Evolutionary conservation across 2,329 filamentous ascomycete genomes (phyloP).

Genomic region (Dryadomyces sulphureus): DNA sequence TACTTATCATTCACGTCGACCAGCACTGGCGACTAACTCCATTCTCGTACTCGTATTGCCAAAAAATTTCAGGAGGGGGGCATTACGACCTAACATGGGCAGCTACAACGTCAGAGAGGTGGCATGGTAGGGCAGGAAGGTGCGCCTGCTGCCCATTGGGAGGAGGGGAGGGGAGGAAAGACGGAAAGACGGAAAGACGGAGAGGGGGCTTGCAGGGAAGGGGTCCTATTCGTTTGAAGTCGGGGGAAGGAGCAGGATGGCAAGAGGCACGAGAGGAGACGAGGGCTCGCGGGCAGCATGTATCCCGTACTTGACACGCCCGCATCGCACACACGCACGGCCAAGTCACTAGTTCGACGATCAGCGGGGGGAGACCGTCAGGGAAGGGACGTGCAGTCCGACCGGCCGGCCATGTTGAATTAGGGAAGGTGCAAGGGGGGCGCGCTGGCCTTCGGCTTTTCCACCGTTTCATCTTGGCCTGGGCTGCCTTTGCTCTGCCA

Average conservation of each 20-base stretch:
- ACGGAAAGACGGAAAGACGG: too few relatives aligned
- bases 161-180: not conserved
- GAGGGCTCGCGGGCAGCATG: too few relatives aligned
- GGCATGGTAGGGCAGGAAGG: not conserved
- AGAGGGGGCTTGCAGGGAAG: too few relatives aligned
- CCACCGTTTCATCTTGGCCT: not conserved
- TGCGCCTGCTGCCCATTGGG: not conserved
- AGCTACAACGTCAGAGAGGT: not conserved
- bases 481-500: not conserved
- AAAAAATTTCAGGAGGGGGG: not conserved
- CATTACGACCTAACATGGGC: not conserved
- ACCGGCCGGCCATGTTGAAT: not conserved
- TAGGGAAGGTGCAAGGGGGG: not conserved
- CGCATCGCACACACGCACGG: not conserved
- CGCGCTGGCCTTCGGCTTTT: not conserved
- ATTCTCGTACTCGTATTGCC: not conserved
- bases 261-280: too few relatives aligned
- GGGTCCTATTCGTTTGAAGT: not conserved
- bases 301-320: not conserved
- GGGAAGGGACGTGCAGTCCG: not conserved
- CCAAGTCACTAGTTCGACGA: not conserved
- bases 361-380: not conserved
- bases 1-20: constrained; percentile 4
- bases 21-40: too few relatives aligned
- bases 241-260: not conserved